phyloP scores from a whole-genome alignment of 352 stramenopile genomes.

The Phytophthora cactorum region DNA sequence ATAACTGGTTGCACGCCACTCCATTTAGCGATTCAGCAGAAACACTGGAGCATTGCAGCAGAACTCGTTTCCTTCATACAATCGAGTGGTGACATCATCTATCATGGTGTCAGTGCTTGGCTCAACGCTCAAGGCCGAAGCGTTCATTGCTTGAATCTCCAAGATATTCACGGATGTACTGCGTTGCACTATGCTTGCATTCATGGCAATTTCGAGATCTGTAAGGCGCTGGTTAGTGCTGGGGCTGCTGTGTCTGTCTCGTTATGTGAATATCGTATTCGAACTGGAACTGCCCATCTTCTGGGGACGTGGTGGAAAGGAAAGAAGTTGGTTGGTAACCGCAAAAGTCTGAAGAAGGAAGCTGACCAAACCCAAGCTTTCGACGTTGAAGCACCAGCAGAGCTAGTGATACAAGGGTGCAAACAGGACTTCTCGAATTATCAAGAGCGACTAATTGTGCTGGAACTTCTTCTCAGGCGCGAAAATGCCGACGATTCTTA shows the following conservation, averaged over 20 bases:
- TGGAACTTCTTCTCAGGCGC: slow-evolving; percentile 26
- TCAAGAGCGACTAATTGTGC: slow-evolving; percentile 23
- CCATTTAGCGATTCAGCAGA: slow-evolving; percentile 47
- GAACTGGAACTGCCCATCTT: too few species aligned
- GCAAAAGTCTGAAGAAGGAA: slow-evolving; percentile 2
- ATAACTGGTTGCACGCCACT: too few species aligned
- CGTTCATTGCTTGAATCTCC: too few species aligned
- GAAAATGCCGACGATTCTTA: slow-evolving; percentile 1
- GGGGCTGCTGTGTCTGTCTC: too few species aligned
- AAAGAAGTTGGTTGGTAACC: slow-evolving; percentile 12
- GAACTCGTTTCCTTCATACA: slow-evolving; percentile 41
- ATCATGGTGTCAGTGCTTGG: too few species aligned
- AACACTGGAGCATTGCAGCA: slow-evolving; percentile 40
- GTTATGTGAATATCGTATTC: too few species aligned
- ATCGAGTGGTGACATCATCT: too few species aligned
- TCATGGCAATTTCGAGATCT: too few species aligned
- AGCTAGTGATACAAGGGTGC: slow-evolving; percentile 31
- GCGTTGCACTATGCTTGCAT: too few species aligned
- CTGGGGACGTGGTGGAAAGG: slow-evolving; percentile 48
- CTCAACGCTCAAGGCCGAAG: too few species aligned
- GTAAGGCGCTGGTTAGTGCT: too few species aligned
- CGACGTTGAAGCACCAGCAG: slow-evolving; percentile 17
- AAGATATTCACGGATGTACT: too few species aligned
- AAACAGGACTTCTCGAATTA: slow-evolving; percentile 22
- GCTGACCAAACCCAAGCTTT: slow-evolving; percentile 12